Evolutionary conservation across 352 stramenopile genomes (phyloP).

Genomic region (Phytophthora ramorum): DNA sequence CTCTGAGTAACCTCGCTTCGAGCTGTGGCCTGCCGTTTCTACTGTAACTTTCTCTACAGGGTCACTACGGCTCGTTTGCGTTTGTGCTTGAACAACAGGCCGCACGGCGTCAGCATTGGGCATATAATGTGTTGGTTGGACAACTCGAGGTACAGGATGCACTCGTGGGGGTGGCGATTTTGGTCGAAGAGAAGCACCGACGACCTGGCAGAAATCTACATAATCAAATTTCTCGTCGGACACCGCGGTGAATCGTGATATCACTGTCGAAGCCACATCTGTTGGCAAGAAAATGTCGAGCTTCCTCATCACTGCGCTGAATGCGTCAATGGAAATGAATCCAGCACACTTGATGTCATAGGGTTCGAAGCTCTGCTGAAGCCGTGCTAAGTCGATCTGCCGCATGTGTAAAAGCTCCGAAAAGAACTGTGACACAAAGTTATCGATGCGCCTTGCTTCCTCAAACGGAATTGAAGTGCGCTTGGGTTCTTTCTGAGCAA

Average conservation of each 20-base stretch:
- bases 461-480: conserved; percentile 34
- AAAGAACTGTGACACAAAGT: conserved; percentile 56
- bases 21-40: conserved; percentile 5
- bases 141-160: conserved; percentile 12
- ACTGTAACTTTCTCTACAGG: conserved; percentile 11
- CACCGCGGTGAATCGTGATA: conserved; percentile 53
- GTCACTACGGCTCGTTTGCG: conserved; percentile 2
- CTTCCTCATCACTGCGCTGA: conserved; percentile 68
- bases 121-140: not conserved
- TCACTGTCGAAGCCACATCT: conserved; percentile 52
- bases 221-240: conserved; percentile 74
- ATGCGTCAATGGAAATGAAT: conserved; percentile 71
- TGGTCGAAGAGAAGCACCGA: conserved; percentile 15
- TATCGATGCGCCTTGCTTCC: conserved; percentile 55
- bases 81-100: not conserved
- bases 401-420: conserved; percentile 55
- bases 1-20: conserved; percentile 18
- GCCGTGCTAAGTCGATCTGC: conserved; percentile 30
- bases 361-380: conserved; percentile 52
- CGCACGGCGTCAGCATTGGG: not conserved
- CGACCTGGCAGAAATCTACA: conserved; percentile 68
- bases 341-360: conserved; percentile 71
- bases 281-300: conserved; percentile 57
- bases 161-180: conserved; percentile 16
- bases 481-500: conserved; percentile 4